A percentile compares a stretch with the other conserved stretches of the same genome.
Conservation (phyloP, 73 alveolate genomes). For the Effrenium voratum region DNA sequence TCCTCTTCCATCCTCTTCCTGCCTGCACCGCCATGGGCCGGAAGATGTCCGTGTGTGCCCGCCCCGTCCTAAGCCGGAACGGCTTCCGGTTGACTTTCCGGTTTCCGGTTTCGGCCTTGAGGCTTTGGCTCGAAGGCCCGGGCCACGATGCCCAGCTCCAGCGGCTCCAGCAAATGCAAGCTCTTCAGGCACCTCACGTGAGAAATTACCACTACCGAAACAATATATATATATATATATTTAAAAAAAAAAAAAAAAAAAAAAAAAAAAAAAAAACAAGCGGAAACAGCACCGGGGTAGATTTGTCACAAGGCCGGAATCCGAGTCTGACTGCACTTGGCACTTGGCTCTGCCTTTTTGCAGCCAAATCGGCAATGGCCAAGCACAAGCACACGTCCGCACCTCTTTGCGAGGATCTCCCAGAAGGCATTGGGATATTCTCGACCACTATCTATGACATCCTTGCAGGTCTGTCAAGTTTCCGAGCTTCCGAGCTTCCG, state of each 20-base stretch:
- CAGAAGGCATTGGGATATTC: slow-evolving; percentile 45
- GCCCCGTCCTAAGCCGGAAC: not conserved
- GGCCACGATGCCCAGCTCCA: slow-evolving; percentile 62
- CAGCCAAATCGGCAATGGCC: no score
- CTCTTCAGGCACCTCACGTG: slow-evolving; percentile 32
- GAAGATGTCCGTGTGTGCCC: not conserved
- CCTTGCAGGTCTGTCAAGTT: not conserved
- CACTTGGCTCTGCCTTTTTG: not conserved
- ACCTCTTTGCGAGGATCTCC: slow-evolving; percentile 42
- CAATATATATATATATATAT: no score
- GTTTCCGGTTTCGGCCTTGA: not conserved
- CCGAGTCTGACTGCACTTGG: not conserved
- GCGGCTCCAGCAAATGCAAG: slow-evolving; percentile 37
- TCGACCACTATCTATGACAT: slow-evolving; percentile 16
- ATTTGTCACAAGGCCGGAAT: not conserved
- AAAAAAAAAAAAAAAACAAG: not conserved
- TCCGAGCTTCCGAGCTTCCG: not conserved
- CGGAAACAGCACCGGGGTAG: no score
- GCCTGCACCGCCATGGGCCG: slow-evolving; percentile 70
- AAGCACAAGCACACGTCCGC: not conserved
- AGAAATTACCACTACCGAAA: not conserved
- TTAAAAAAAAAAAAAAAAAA: no score
- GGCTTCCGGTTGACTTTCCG: not conserved
- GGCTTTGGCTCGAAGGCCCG: slow-evolving; percentile 33
- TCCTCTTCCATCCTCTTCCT: not conserved